Evolutionary conservation across 1,284 basidiomycete genomes (phyloP).

Genomic region (Sporisorium exsertum): DNA sequence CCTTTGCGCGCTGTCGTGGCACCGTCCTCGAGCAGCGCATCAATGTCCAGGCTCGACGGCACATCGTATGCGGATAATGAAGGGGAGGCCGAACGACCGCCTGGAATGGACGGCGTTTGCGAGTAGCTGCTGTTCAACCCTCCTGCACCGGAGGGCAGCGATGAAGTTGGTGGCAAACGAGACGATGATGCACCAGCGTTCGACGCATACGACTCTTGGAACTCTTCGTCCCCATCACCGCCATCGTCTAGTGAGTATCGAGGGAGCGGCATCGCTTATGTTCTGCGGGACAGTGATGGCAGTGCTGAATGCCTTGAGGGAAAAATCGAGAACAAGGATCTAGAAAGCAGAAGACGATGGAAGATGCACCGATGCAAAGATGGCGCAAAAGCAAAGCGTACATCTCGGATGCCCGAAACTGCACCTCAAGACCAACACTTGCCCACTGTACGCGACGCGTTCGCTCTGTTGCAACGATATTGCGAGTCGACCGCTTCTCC

Average conservation of each 20-base stretch:
- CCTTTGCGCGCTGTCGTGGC: background rate
- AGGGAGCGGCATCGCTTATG: slow-evolving; percentile 32
- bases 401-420: slow-evolving; percentile 35
- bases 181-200: slow-evolving; percentile 18
- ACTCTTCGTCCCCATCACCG: slow-evolving; percentile 33
- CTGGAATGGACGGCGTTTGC: slow-evolving; percentile 2
- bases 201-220: slow-evolving; percentile 31
- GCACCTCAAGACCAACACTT: slow-evolving; percentile 25
- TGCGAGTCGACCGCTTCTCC: background rate
- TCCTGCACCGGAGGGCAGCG: background rate
- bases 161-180: slow-evolving; percentile 7
- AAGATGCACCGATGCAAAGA: background rate
- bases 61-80: slow-evolving; percentile 11
- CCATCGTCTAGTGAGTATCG: slow-evolving; percentile 42
- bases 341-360: background rate
- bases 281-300: background rate
- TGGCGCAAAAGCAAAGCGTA: background rate
- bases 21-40: slow-evolving; percentile 17
- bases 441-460: slow-evolving; percentile 46
- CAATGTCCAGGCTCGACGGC: slow-evolving; percentile 34
- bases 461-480: background rate
- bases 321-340: background rate
- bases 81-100: slow-evolving; percentile 4
- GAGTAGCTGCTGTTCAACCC: slow-evolving; percentile 7
- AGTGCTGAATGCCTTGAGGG: background rate